Percentiles rank a stretch among this genome's conserved stretches.
Evolutionary conservation across 2,329 filamentous ascomycete genomes (phyloP).

Genomic region (Talaromyces amestolkiae): DNA sequence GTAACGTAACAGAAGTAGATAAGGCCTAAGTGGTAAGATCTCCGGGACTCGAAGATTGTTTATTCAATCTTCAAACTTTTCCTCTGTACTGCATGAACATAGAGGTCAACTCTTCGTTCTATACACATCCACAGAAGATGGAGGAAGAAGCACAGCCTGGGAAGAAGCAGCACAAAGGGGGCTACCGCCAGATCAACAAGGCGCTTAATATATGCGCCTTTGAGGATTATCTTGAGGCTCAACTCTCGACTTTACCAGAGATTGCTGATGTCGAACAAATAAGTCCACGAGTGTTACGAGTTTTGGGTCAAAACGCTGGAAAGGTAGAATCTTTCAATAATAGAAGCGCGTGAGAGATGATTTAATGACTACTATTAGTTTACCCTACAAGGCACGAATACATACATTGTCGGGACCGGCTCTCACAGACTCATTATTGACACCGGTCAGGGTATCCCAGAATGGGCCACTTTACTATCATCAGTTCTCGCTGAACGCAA

Average conservation of each 20-base stretch:
- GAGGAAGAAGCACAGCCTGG: not conserved
- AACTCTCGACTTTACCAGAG: slow-evolving; percentile 37
- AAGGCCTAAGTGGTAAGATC: not conserved
- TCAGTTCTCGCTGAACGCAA: slow-evolving; percentile 26
- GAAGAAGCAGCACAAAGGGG: slow-evolving; percentile 4
- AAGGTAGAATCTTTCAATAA: slow-evolving; percentile 30
- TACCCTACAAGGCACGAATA: slow-evolving; percentile 44
- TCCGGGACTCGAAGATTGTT: not conserved
- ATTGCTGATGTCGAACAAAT: slow-evolving; percentile 44
- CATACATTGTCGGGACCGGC: slow-evolving; percentile 42
- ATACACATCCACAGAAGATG: not conserved
- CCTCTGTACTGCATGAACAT: not conserved
- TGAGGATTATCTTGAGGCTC: slow-evolving; percentile 48
- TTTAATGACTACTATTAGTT: slow-evolving; percentile 24
- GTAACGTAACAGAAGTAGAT: not conserved
- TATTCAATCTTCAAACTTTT: not conserved
- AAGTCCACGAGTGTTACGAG: slow-evolving; percentile 42
- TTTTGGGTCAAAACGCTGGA: slow-evolving; percentile 47
- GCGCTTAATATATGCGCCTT: slow-evolving; percentile 48
- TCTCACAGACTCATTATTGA: slow-evolving; percentile 36
- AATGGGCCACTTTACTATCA: slow-evolving; percentile 37
- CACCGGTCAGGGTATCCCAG: slow-evolving; percentile 34
- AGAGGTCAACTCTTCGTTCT: not conserved
- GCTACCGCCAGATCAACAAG: slow-evolving; percentile 47
- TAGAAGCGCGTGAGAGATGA: not conserved